Evolutionary conservation across 805 yeast genomes (phyloP).

Genomic region (Komagataella kurtzmanii): DNA sequence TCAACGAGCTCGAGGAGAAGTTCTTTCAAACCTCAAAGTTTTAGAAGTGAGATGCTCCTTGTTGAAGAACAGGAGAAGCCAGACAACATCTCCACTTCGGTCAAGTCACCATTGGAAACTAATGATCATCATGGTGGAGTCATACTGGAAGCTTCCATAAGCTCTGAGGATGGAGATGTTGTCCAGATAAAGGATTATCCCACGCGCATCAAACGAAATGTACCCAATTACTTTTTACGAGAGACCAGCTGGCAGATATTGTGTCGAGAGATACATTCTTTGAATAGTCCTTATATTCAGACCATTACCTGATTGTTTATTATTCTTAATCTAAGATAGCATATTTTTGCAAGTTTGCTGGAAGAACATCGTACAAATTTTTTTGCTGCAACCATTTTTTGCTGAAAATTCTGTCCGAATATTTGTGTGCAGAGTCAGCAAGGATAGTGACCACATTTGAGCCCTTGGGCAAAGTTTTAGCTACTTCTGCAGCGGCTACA

Average conservation of each 20-base stretch:
- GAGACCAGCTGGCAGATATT: slow-evolving; percentile 82
- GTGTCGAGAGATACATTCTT: slow-evolving; percentile 68
- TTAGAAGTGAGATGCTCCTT: slow-evolving; percentile 3
- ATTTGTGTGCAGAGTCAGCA: slow-evolving; percentile 85
- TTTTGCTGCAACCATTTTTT: slow-evolving; percentile 65
- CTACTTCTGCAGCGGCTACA: slow-evolving; percentile 74
- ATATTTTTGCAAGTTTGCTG: slow-evolving; percentile 59
- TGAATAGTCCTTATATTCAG: slow-evolving; percentile 54
- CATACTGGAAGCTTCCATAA: not conserved
- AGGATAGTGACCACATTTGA: slow-evolving; percentile 79
- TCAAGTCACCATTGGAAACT: not conserved
- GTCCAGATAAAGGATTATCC: not conserved
- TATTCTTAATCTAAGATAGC: slow-evolving; percentile 26
- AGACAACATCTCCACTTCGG: not conserved
- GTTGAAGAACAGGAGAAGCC: not conserved
- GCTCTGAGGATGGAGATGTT: not conserved
- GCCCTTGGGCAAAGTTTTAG: slow-evolving; percentile 61
- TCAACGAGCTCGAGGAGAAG: not conserved
- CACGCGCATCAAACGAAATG: not conserved
- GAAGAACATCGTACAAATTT: slow-evolving; percentile 50
- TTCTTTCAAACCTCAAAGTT: not conserved
- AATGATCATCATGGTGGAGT: not conserved
- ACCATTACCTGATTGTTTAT: not conserved
- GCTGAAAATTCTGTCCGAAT: slow-evolving; percentile 71
- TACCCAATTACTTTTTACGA: slow-evolving; percentile 22